Evolutionary conservation across 192 early-diverging fungal species (phyloP), one percentile per base, ranked within the genome.

Genomic region (Gonapodya sp.): DNA sequence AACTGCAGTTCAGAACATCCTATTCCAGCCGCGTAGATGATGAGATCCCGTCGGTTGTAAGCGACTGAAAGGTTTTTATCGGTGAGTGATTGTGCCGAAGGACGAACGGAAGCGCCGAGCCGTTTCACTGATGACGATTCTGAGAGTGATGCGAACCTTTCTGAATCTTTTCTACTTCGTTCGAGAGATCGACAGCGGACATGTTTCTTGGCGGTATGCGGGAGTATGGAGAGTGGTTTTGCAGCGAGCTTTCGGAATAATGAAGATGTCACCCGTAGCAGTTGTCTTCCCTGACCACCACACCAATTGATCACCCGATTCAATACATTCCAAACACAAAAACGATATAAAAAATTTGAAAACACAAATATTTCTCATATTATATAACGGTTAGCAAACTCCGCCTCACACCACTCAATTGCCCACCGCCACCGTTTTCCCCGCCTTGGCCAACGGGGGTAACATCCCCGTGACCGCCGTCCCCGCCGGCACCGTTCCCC

Each of bases 1-100:
- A 86, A 94, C 73, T 87, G 83, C 35, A 91, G 86, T 35, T 84
- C 84, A 36, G 83, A 82, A 78, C 89, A 86, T 32, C 75, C 75
- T 14, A 77, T 77, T 2, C 92, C 89, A 18, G 93, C 80, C 1
- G 93, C 93, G 79, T 94, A 94, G 31, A 94, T 81, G 79, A 94
- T 86, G 2, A 92, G 84, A 82, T 94, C 93, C 1, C 93, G 85
- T 14, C 89, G 82, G 80, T 91, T 93, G 75, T 77, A 77, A 34
- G 8, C 34, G 30, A 77, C 46, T 64, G 46, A 24, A 64, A 64
- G 8, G n/a, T n/a, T n/a, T n/a, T n/a, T n/a, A n/a, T n/a, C n/a
- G n/a, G n/a, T n/a, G n/a, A n/a, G n/a, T n/a, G n/a, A n/a, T n/a
- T n/a, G n/a, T n/a, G n/a, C n/a, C n/a, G n/a, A n/a, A n/a, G n/a